Base-by-base conservation (phyloP, 2,329 filamentous ascomycete genomes). In the Scedosporium boydii region DNA sequence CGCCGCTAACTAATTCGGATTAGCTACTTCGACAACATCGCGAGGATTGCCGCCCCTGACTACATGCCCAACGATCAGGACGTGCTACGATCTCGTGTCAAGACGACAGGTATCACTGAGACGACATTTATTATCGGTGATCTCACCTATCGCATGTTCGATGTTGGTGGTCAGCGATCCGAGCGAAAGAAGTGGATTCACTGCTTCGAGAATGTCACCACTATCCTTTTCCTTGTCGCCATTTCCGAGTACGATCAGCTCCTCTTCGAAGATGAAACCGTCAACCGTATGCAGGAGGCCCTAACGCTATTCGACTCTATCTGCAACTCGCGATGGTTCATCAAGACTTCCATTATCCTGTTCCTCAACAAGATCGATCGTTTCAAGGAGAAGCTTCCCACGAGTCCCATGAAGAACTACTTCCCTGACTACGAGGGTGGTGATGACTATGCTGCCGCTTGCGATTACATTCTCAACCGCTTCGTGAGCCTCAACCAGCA, bases 131-230 rank as follows among this genome's bases (percentile, higher is more conserved):
- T 95, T 74, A 96, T 96, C 68, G 92, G 91, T 68, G 90, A 96
- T 71, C 81, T 97, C 67, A 96, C 92, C 63, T 97, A 96, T 80
- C 87, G 92, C 68, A 96, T 97, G 93, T 96, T 96, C 77, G 93
- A 97, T 71, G 93, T 97, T 56, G 93, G 93, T 83, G 93, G 93
- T 67, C 93, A 96, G 78, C 86, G 93, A 74, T 96, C 91, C 6
- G 93, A 97, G 78, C 88, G 93, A 74, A 97, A 97, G 89, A 97
- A 97, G 86, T 97, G 93, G 93, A 97, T 97, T 70, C 93, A 97
- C 80, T 96, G 93, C 80, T 97, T 97, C 77, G 93, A 97, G 80
- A 96, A 97, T 70, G 93, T 97, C 71, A 96, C 92, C 7, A 96
- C 93, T 9, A 96, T 97, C 69, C 88, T 97, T 46, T 97, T 97